Evolutionary conservation across 208 protist species (phyloP).

Genomic region (Crithidia fasciculata): DNA sequence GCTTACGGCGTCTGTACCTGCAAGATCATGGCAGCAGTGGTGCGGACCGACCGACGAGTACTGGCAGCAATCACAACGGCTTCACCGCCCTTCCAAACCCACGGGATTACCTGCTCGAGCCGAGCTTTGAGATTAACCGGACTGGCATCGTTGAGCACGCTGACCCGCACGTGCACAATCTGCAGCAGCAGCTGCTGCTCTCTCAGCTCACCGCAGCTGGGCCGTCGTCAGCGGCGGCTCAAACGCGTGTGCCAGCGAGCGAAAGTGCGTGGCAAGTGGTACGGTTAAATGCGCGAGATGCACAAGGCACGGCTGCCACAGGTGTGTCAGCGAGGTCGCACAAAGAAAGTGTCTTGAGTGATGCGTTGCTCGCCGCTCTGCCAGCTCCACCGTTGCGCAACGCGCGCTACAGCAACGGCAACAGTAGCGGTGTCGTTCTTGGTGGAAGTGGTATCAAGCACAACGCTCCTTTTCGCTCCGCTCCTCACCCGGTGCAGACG

Average conservation of each 20-base stretch:
- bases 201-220: conserved; percentile 5
- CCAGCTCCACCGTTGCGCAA: conserved; percentile 18
- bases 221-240: background rate
- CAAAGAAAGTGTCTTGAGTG: background rate
- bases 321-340: background rate
- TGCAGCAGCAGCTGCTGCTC: conserved; percentile 6
- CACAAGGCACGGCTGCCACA: background rate
- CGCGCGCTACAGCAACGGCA: background rate
- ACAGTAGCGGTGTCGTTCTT: background rate
- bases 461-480: too few species aligned
- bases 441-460: too few species aligned
- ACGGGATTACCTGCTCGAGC: conserved; percentile 5
- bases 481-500: too few species aligned
- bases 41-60: too few species aligned
- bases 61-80: background rate
- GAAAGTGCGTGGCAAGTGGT: background rate
- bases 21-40: background rate
- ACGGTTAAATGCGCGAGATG: background rate
- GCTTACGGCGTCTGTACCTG: conserved; percentile 20
- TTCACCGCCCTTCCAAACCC: background rate
- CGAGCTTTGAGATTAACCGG: background rate
- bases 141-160: conserved; percentile 4
- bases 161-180: conserved; percentile 1
- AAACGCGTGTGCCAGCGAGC: background rate
- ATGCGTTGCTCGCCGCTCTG: conserved; percentile 22